Conservation (phyloP, 2,329 filamentous ascomycete species). For the Fusarium sp. region DNA sequence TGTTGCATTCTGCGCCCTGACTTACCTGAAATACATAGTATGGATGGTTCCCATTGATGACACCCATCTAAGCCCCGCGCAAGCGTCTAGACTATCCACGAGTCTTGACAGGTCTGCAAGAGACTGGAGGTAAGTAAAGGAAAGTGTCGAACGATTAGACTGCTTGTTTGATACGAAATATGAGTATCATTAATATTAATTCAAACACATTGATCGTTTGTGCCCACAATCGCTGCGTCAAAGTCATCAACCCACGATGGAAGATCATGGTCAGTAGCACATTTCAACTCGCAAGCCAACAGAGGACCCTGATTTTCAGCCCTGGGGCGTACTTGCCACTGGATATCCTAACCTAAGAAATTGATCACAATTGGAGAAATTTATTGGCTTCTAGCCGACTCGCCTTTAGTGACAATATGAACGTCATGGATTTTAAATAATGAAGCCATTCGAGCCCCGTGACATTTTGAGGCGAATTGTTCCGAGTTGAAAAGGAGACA, state of each 20-base stretch:
- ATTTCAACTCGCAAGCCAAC: not conserved
- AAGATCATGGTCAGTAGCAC: not conserved
- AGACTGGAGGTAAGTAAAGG: not conserved
- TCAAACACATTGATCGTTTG: not conserved
- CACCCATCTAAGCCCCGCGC: not conserved
- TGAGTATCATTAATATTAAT: not conserved
- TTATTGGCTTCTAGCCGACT: not conserved
- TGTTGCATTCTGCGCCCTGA: not conserved
- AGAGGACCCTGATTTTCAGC: not conserved
- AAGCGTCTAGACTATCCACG: not conserved
- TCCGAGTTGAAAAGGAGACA: not conserved
- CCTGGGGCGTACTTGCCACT: constrained; percentile 7
- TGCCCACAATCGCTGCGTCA: not conserved
- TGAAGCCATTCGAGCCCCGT: constrained; percentile 1
- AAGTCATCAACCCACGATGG: not conserved
- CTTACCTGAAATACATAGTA: not conserved
- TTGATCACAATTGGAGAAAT: constrained; percentile 7
- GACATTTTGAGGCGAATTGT: constrained; percentile 18
- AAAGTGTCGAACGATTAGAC: not conserved
- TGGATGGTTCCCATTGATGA: not conserved
- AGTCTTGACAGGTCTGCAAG: not conserved
- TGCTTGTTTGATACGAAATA: not conserved
- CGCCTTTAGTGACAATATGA: constrained; percentile 13
- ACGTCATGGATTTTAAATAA: constrained; percentile 28
- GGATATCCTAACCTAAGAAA: not conserved